These are phyloP conservation scores for Vaccinium darrowii DNA, from an alignment of 148 eudicot species.

Conservation along the genomic window DNA sequence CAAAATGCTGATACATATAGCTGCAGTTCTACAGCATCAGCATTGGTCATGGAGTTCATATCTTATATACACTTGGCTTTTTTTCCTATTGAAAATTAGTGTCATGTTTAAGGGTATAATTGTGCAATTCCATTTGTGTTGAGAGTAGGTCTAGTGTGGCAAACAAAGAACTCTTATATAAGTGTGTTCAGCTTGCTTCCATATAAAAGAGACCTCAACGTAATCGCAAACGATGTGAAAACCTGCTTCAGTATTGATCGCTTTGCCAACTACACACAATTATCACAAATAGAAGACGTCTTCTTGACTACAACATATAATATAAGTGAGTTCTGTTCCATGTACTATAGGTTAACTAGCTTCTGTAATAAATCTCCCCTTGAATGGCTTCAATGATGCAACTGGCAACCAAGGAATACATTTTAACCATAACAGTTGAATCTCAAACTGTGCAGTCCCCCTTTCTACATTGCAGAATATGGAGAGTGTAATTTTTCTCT, in stretches of 20 bases:
- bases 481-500: background rate
- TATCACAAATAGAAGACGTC: background rate
- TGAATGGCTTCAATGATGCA: background rate
- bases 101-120: background rate
- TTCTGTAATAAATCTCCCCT: background rate
- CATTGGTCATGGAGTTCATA: background rate
- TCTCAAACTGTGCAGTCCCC: background rate
- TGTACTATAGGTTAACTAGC: background rate
- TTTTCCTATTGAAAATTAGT: background rate
- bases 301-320: background rate
- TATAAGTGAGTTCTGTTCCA: background rate
- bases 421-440: background rate
- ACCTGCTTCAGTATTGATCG: background rate
- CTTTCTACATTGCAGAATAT: background rate
- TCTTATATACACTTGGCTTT: background rate
- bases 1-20: background rate
- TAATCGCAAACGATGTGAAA: background rate
- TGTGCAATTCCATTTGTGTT: background rate
- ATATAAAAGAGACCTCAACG: background rate
- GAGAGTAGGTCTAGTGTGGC: background rate
- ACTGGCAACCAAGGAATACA: background rate
- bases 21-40: background rate
- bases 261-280: background rate
- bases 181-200: background rate
- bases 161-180: background rate